Percentiles rank a stretch among this genome's conserved stretches.
Conservation (phyloP, 306 rosid genomes). For the Prunus campanulata region DNA sequence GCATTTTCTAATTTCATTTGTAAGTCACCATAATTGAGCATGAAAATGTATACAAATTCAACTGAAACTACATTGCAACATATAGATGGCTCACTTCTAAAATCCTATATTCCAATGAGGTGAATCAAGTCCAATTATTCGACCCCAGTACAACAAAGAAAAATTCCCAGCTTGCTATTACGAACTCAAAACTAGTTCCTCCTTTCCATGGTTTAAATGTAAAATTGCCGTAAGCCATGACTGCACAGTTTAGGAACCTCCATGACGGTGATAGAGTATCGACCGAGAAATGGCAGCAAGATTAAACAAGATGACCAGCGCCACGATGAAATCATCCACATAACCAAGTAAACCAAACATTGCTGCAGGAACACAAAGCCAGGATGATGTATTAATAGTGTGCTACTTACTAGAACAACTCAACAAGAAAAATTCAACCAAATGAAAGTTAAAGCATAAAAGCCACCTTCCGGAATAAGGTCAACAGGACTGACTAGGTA, state of each 20-base stretch:
- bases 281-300: conserved; percentile 77
- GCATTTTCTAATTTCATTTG: neutral
- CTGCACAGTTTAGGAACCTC: conserved; percentile 46
- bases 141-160: neutral
- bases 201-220: neutral
- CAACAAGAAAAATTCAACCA: neutral
- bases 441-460: neutral
- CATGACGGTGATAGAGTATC: conserved; percentile 65
- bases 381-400: neutral
- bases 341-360: conserved; percentile 76
- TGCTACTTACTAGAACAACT: conserved; percentile 1
- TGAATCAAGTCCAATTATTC: neutral
- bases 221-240: neutral
- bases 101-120: neutral
- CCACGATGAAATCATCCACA: conserved; percentile 69
- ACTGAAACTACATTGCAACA: neutral
- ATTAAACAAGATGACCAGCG: conserved; percentile 68
- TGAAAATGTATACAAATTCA: neutral
- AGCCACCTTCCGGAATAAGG: conserved; percentile 94
- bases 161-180: neutral
- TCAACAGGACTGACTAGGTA: conserved; percentile 84
- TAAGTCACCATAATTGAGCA: neutral
- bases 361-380: conserved; percentile 43
- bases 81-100: neutral
- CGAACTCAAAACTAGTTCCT: neutral